These are phyloP conservation scores for Sporisorium exsertum DNA, from an alignment of 1,284 basidiomycete genomes.

Conservation along the genomic window DNA sequence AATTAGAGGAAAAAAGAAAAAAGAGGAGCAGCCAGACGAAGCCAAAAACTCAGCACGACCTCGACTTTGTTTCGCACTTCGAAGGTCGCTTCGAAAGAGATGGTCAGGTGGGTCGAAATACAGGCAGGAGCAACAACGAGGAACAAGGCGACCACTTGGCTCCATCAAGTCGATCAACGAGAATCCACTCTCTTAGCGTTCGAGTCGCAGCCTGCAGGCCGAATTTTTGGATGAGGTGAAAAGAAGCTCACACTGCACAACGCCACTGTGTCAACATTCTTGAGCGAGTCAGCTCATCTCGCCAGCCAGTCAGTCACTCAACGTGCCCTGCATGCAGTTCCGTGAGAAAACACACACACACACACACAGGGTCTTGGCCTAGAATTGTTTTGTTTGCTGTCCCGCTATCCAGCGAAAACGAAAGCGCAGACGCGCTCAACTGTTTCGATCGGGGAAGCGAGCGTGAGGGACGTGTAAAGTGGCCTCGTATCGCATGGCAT, in stretches of 20 bases:
- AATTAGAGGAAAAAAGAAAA: not conserved
- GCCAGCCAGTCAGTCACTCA: too few relatives aligned
- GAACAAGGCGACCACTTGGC: too few relatives aligned
- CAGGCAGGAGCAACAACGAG: too few relatives aligned
- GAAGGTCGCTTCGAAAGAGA: too few relatives aligned
- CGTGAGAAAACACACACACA: not conserved
- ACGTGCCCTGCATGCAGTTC: not conserved
- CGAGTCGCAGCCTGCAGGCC: not conserved
- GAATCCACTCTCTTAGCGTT: too few relatives aligned
- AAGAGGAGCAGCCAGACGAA: not conserved
- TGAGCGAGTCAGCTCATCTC: not conserved
- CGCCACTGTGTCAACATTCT: not conserved
- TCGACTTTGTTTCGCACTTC: not conserved
- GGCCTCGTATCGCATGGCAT: not conserved
- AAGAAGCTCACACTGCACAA: too few relatives aligned
- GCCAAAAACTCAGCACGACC: not conserved
- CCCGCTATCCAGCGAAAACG: too few relatives aligned
- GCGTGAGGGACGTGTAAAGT: conserved; percentile 1
- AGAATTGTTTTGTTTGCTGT: too few relatives aligned
- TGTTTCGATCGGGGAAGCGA: not conserved
- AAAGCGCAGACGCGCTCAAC: not conserved
- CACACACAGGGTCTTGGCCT: too few relatives aligned
- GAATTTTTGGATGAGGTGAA: not conserved
- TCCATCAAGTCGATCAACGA: too few relatives aligned
- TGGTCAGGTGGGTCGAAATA: too few relatives aligned